These are phyloP conservation scores for Centrapalus pauciflorus DNA, from an alignment of 129 eudicot species.

Conservation along the genomic window DNA sequence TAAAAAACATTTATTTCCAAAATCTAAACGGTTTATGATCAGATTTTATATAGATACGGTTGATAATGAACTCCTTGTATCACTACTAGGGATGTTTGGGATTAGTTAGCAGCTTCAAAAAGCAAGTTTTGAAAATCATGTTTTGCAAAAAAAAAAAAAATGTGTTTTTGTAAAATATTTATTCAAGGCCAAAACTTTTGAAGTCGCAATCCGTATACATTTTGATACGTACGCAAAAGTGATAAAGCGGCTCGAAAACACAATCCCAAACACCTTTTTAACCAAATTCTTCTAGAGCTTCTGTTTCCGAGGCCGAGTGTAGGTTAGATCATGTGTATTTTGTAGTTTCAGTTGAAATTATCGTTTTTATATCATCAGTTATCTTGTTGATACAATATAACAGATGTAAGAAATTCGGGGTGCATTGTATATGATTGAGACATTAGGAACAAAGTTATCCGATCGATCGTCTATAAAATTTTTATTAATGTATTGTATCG, in stretches of 20 bases:
- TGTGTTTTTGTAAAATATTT: too few species aligned
- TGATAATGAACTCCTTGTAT: not conserved
- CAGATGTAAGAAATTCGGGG: not conserved
- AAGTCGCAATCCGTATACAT: too few species aligned
- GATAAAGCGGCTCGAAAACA: too few species aligned
- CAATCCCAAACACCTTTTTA: too few species aligned
- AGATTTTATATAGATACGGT: slow-evolving; percentile 7
- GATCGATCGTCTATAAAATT: not conserved
- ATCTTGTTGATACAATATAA: slow-evolving; percentile 14
- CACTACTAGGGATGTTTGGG: too few species aligned
- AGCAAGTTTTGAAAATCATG: too few species aligned
- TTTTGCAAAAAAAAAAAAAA: too few species aligned
- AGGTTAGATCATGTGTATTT: slow-evolving; percentile 26
- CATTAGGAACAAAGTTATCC: too few species aligned
- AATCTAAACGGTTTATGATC: not conserved
- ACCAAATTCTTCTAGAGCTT: slow-evolving; percentile 37
- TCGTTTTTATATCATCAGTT: slow-evolving; percentile 10
- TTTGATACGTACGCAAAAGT: too few species aligned
- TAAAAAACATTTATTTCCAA: slow-evolving; percentile 1
- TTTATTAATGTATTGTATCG: not conserved
- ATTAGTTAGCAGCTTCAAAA: too few species aligned
- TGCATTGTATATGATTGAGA: not conserved
- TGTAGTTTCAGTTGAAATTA: slow-evolving; percentile 19
- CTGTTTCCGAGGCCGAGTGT: slow-evolving; percentile 29
- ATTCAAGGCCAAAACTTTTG: too few species aligned